Conservation (phyloP, 2,329 filamentous ascomycete genomes). For the Cytospora chrysosperma region DNA sequence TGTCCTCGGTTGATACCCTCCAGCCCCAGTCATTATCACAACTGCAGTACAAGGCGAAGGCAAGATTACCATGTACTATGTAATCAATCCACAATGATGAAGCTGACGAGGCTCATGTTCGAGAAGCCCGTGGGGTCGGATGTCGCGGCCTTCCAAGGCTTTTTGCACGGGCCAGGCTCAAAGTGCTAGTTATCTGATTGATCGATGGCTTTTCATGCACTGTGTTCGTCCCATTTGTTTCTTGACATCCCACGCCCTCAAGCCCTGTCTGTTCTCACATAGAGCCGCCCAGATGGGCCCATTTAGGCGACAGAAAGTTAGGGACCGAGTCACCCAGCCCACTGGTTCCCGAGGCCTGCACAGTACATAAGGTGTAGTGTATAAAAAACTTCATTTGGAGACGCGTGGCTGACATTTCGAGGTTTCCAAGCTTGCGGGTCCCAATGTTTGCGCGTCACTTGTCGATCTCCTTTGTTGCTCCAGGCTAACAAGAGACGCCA, state of each 20-base stretch:
- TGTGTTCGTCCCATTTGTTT: not conserved
- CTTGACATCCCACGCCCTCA: no score
- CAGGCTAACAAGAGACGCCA: not conserved
- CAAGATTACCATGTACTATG: not conserved
- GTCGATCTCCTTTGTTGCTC: not conserved
- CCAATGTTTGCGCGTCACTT: not conserved
- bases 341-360: no score
- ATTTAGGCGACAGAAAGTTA: not conserved
- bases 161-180: no score
- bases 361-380: not conserved
- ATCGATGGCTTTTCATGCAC: not conserved
- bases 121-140: not conserved
- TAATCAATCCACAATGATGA: not conserved
- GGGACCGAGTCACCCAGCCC: no score
- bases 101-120: not conserved
- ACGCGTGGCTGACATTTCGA: not conserved
- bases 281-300: not conserved
- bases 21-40: not conserved
- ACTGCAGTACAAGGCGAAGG: no score
- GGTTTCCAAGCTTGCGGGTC: not conserved
- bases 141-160: no score
- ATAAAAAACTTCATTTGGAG: not conserved
- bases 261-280: not conserved
- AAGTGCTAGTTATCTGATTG: not conserved
- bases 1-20: not conserved